phyloP scores from a whole-genome alignment of 1,284 basidiomycete genomes.

The Leucoagaricus sp. region DNA sequence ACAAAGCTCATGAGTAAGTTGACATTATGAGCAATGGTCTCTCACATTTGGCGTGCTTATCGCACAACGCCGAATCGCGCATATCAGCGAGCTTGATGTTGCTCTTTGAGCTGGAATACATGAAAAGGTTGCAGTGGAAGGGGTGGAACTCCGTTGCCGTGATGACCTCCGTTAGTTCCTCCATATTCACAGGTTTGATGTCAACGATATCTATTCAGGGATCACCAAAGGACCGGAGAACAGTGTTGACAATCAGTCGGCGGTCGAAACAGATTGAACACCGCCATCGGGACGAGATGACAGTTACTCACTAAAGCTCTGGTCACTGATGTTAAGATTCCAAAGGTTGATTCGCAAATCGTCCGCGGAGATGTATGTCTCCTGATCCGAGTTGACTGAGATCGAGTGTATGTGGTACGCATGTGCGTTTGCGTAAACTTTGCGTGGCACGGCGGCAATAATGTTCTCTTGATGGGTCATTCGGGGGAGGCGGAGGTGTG shows the following conservation, averaged over 20 bases:
- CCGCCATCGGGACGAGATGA: background rate
- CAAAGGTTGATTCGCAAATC: slow-evolving; percentile 97
- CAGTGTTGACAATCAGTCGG: background rate
- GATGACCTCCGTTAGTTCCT: slow-evolving; percentile 99
- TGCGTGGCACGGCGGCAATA: slow-evolving; percentile 96
- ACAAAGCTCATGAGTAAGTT: slow-evolving; percentile 11
- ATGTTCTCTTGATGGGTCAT: slow-evolving; percentile 97
- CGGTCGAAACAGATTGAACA: background rate
- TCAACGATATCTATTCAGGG: slow-evolving; percentile 91
- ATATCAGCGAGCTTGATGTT: slow-evolving; percentile 99
- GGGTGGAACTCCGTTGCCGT: slow-evolving; percentile 99
- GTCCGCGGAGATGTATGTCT: slow-evolving; percentile 99
- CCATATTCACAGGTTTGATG: slow-evolving; percentile 99
- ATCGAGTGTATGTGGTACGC: slow-evolving; percentile 99
- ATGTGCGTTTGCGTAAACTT: slow-evolving; percentile 99
- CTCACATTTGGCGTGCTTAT: slow-evolving; percentile 95
- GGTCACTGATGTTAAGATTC: slow-evolving; percentile 98
- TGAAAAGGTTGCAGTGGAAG: slow-evolving; percentile 96
- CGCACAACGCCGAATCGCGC: slow-evolving; percentile 97
- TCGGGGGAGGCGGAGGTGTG: slow-evolving; percentile 79
- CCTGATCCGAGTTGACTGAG: slow-evolving; percentile 98
- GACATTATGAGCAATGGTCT: slow-evolving; percentile 18
- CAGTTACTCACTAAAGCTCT: slow-evolving; percentile 90
- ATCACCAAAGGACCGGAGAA: background rate
- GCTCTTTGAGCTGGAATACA: slow-evolving; percentile 99